Evolutionary conservation across 257 asterid genomes (phyloP).

Genomic region (Buddleja alternifolia): DNA sequence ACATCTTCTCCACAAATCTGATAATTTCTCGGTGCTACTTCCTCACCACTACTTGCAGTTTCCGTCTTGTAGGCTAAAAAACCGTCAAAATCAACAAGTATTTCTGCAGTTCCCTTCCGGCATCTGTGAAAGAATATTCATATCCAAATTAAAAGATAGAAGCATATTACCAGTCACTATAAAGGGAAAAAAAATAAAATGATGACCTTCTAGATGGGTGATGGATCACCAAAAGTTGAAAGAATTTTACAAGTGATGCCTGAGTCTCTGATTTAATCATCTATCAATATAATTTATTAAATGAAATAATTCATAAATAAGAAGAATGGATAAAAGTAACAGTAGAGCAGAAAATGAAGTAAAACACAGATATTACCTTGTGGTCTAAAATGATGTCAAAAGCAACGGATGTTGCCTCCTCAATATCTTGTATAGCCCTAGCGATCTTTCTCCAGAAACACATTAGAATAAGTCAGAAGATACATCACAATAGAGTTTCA

Average conservation of each 20-base stretch:
- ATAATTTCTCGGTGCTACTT: constrained; percentile 47
- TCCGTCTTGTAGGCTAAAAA: constrained; percentile 43
- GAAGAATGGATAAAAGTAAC: constrained; percentile 11
- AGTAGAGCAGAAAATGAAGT: constrained; percentile 5
- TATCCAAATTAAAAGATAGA: constrained; percentile 22
- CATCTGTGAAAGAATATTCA: constrained; percentile 56
- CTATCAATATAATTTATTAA: constrained; percentile 35
- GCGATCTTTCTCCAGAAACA: constrained; percentile 63
- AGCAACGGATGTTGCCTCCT: constrained; percentile 89
- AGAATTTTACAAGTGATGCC: constrained; percentile 68
- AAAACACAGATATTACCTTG: constrained; percentile 55
- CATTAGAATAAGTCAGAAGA: constrained; percentile 35
- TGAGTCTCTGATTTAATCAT: constrained; percentile 80
- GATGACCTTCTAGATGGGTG: constrained; percentile 92
- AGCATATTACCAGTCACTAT: too few relatives aligned
- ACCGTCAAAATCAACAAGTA: constrained; percentile 83
- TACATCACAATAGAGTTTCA: constrained; percentile 19
- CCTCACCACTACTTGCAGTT: constrained; percentile 42
- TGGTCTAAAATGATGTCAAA: constrained; percentile 70
- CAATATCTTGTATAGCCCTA: constrained; percentile 85
- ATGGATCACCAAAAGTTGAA: constrained; percentile 91
- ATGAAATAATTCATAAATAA: constrained; percentile 22
- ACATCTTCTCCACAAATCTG: constrained; percentile 88
- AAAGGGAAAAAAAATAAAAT: too few relatives aligned
- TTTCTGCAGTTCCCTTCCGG: constrained; percentile 92